These are phyloP conservation scores for Leccinum arenicola DNA, from an alignment of 768 basidiomycete species.

Conservation along the genomic window DNA sequence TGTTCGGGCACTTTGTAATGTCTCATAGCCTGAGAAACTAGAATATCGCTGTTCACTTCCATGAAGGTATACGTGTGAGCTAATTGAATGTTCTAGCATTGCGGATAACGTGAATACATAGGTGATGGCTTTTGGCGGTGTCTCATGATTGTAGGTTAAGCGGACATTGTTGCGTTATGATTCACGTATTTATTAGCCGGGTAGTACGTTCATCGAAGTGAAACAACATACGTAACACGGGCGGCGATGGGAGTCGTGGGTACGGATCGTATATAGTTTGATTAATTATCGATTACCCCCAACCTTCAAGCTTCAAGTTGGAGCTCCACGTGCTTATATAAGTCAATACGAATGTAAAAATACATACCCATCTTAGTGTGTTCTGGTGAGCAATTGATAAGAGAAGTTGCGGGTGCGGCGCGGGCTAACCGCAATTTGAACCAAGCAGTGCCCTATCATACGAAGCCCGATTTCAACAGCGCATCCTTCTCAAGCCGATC, in stretches of 20 bases:
- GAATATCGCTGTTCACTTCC: background rate
- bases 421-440: background rate
- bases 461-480: background rate
- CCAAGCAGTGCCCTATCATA: background rate
- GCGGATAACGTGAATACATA: too few species aligned
- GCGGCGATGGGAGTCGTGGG: background rate
- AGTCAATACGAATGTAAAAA: background rate
- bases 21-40: background rate
- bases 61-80: background rate
- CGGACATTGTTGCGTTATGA: background rate
- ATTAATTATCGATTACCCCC: too few species aligned
- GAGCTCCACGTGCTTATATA: background rate
- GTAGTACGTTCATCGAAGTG: background rate
- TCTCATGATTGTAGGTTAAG: background rate
- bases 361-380: background rate
- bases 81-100: background rate
- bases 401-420: background rate
- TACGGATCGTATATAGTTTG: background rate
- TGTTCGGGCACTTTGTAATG: constrained; percentile 7
- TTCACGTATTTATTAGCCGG: background rate
- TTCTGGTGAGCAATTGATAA: background rate
- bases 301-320: background rate
- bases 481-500: background rate
- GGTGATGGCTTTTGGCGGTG: background rate
- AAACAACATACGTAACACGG: background rate